Percentiles rank a stretch among this genome's conserved stretches.
Evolutionary conservation across 495 filamentous ascomycete species (phyloP).

Genomic region (Aspergillus hancockii): DNA sequence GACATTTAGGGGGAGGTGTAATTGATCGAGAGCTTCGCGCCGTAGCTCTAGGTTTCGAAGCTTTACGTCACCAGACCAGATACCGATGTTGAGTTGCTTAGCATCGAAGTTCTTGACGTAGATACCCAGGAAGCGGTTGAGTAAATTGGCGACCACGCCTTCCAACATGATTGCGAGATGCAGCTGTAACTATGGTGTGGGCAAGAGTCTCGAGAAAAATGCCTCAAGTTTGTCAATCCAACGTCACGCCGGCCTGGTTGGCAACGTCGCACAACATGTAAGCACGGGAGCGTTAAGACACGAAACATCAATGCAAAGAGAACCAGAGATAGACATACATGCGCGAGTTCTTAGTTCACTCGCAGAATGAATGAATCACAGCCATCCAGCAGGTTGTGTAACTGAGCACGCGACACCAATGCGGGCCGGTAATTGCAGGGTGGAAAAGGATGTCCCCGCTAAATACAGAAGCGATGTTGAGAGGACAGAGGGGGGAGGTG

Average conservation of each 20-base stretch:
- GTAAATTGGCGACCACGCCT: conserved; percentile 76
- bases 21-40: conserved; percentile 91
- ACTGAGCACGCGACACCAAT: conserved; percentile 36
- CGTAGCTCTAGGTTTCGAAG: conserved; percentile 88
- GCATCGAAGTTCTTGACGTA: conserved; percentile 99
- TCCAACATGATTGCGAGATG: conserved; percentile 60
- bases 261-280: background rate
- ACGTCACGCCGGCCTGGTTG: conserved; percentile 6
- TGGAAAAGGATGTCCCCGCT: conserved; percentile 10
- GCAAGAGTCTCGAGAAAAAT: conserved; percentile 6
- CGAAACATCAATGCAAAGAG: conserved; percentile 6
- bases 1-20: conserved; percentile 93
- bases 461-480: conserved; percentile 10
- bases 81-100: conserved; percentile 93
- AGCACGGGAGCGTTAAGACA: background rate
- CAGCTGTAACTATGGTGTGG: conserved; percentile 42
- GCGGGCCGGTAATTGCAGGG: conserved; percentile 7
- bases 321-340: conserved; percentile 5
- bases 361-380: conserved; percentile 21
- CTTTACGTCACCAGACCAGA: conserved; percentile 97
- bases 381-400: conserved; percentile 35
- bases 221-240: background rate
- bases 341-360: conserved; percentile 26
- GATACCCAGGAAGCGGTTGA: conserved; percentile 99
- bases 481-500: background rate